Conservation (phyloP, 1,139 yeast species). For the Hansenula lynferdii region DNA sequence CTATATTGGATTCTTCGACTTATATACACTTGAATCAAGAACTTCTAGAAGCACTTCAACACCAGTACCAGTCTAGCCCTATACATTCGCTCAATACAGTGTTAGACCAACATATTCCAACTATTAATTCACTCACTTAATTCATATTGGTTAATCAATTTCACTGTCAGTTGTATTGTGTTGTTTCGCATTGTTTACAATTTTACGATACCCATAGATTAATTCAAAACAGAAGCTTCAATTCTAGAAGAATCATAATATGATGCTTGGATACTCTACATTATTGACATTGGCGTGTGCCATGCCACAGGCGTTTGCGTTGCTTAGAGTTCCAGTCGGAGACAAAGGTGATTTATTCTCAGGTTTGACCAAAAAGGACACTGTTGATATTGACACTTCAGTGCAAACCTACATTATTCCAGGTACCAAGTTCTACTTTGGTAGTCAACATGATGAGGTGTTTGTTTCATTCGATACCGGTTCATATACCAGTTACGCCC, state of each 20-base stretch:
- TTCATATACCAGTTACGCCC: constrained; percentile 5
- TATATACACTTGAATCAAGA: too few species aligned
- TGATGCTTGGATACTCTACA: background rate
- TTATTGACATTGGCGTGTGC: background rate
- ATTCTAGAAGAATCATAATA: too few species aligned
- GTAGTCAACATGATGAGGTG: constrained; percentile 1
- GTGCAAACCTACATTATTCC: constrained; percentile 5
- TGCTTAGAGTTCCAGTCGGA: constrained; percentile 6
- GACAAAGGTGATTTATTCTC: background rate
- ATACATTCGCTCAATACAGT: background rate
- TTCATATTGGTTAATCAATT: too few species aligned
- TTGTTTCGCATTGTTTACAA: background rate
- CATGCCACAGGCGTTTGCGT: constrained; percentile 1
- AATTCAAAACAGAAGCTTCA: too few species aligned
- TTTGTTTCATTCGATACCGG: constrained; percentile 5
- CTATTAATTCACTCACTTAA: background rate
- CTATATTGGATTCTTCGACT: too few species aligned
- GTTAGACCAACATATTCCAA: background rate
- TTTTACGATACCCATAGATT: background rate
- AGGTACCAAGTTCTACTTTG: constrained; percentile 5
- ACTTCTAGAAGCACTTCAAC: background rate
- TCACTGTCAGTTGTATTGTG: background rate
- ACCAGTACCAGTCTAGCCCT: background rate
- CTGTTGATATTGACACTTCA: background rate
- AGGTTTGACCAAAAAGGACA: constrained; percentile 1